Base-by-base conservation (phyloP, 1,284 basidiomycete genomes). In the Golubevia pallescens region DNA sequence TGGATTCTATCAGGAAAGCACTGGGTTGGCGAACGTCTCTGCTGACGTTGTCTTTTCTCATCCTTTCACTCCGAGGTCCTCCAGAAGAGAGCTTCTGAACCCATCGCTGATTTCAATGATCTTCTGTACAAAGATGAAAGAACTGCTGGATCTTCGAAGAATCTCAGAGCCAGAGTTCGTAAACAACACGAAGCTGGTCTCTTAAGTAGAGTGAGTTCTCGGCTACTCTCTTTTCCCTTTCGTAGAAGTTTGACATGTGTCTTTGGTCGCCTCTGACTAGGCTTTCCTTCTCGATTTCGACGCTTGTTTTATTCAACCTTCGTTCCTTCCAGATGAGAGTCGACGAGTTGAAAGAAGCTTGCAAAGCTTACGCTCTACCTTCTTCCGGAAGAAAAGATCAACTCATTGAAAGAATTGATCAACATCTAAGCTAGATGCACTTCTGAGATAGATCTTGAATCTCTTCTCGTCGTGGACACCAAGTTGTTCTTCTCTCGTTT, bases 311-410 rank as follows among this genome's bases (percentile, higher is more conserved):
- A n/a, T n/a, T n/a, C n/a, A n/a, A n/a, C n/a, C 13, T 56, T 21
- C 54, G 7, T 1, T 28, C 1, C 0, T 7, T 56, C 19, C 51
- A 73, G 59, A 69, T 75, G 20, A 75, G 68, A 2, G 73, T 78
- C 16, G 71, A 48, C 2, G 77, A 81, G 42, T 66, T 84, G 19
- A 67, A 65, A 52, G 62, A 67, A 23, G 79, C 70, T 13, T 77
- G 75, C 54, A 73, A 75, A 32, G 20, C 20, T 28, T 56, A 7
- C 54, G 54, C 6, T 1, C 54, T 21, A 7, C 20, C 20, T 7
- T 6, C 13, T 10, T 7, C 7, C 1, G 54, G 54, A 1, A 21
- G 13, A 10, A 56, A 56, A 13, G 7, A 21, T 6, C 6, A 56
- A 7, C 13, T 56, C 7, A 32, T 56, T 13, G 20, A 56, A 56